Percentiles rank a stretch among this genome's conserved stretches.
Conservation (phyloP, 148 eudicot genomes). For the Diospyros kaki region DNA sequence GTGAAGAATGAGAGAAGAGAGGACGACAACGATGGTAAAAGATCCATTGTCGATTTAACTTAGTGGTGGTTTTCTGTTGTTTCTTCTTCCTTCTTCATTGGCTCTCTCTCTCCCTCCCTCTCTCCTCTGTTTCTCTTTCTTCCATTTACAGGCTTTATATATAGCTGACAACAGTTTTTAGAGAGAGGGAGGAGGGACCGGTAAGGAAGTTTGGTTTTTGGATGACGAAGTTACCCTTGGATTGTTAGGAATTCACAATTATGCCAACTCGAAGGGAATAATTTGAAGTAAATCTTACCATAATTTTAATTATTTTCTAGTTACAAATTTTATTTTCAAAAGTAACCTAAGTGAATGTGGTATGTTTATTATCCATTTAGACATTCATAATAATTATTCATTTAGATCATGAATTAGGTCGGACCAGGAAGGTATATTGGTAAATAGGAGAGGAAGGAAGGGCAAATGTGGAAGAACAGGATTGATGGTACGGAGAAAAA, state of each 20-base stretch:
- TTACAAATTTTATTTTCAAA: too few species aligned
- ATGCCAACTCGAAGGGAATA: not conserved
- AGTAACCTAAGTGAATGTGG: too few species aligned
- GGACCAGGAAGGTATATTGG: too few species aligned
- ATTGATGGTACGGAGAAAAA: too few species aligned
- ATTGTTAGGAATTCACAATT: not conserved
- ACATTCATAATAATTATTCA: too few species aligned
- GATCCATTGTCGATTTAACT: not conserved
- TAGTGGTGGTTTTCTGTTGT: not conserved
- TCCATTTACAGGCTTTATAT: too few species aligned
- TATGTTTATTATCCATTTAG: too few species aligned
- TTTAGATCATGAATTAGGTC: too few species aligned
- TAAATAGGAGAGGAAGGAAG: too few species aligned
- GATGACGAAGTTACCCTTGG: not conserved
- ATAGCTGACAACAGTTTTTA: not conserved
- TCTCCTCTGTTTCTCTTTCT: not conserved
- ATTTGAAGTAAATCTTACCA: too few species aligned
- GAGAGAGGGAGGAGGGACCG: not conserved
- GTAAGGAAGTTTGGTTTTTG: not conserved
- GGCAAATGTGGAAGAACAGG: too few species aligned
- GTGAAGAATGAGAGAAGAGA: slow-evolving; percentile 13
- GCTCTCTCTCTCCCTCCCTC: slow-evolving; percentile 4
- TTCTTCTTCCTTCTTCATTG: not conserved
- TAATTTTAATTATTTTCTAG: too few species aligned
- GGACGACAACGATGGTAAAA: slow-evolving; percentile 6